Conservation (phyloP, 129 eudicot genomes). For the Gnaphalium uliginosum region DNA sequence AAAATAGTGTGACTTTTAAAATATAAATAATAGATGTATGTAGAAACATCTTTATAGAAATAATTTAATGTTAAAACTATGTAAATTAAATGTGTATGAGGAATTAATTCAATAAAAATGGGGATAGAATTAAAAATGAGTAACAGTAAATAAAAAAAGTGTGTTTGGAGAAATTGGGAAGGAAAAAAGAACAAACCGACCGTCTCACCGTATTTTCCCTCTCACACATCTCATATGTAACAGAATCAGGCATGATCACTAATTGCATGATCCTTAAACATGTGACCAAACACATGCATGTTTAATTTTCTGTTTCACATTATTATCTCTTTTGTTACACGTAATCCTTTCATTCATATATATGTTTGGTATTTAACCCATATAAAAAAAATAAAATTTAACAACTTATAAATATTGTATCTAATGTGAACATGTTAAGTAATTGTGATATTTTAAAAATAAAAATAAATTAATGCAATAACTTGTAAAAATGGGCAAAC, state of each 20-base stretch:
- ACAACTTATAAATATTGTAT: too few relatives aligned
- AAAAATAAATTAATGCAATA: constrained; percentile 11
- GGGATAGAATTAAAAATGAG: background rate
- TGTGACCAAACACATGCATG: constrained; percentile 53
- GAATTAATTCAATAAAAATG: too few relatives aligned
- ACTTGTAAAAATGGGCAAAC: constrained; percentile 19
- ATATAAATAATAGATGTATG: too few relatives aligned
- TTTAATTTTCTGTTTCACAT: constrained; percentile 49
- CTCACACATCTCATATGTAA: constrained; percentile 49
- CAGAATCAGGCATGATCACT: constrained; percentile 74
- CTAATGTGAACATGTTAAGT: background rate
- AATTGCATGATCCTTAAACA: constrained; percentile 75
- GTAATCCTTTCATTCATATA: constrained; percentile 30
- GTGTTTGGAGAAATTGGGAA: constrained; percentile 28
- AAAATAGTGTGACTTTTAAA: background rate
- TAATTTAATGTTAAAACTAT: too few relatives aligned
- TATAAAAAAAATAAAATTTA: too few relatives aligned
- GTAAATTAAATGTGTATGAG: too few relatives aligned
- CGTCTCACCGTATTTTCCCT: constrained; percentile 35
- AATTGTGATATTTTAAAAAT: constrained; percentile 2
- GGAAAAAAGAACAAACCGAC: constrained; percentile 38
- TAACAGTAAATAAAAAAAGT: background rate
- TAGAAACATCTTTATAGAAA: too few relatives aligned
- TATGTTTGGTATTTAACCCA: constrained; percentile 30
- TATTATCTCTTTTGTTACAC: constrained; percentile 46